Evolutionary conservation across 176 grass and related monocot species (phyloP), one percentile per base, ranked within the genome.

Genomic region (Rhynchospora tenuis): DNA sequence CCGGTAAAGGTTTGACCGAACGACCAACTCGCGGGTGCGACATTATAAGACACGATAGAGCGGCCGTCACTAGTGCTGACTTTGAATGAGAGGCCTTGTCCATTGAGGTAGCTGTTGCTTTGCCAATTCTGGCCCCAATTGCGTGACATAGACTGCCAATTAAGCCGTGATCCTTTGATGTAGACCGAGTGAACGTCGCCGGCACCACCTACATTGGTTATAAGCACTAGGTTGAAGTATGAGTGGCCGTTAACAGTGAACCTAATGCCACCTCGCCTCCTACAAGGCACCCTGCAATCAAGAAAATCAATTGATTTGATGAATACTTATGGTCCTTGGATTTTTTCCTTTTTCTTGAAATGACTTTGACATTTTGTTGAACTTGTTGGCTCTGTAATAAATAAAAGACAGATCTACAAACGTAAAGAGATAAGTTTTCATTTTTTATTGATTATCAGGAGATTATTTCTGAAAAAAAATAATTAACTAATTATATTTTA

Each of bases 101-200:
- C 80, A 59, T 93, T 80, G 52, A 97, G 89, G 51, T 82, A 85
- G 78, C 62, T 80, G 63, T 81, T 87, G 85, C 90, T 93, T 84
- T 97, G 93, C 93, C 93, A 97, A 78, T 97, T 97, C 85, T 93
- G 88, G 2, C 93, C 91, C 93, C 91, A 97, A 79, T 97, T 97
- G 43, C 85, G 29, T 1, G 91, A 84, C 93, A 91, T 97, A 27
- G 83, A 27, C 63, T 80, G 74, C 93, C 93, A 97, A 71, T 84
- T 72, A 28, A 85, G 59, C 59, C 88, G 59, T 5, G 78, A 84
- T 12, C 90, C 88, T 72, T 84, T 88, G 61, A 97, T 87, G 16
- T 78, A 85, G 63, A 91, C 91, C 0, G 93, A 80, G 58, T 87
- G 85, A 80, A 97, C 87, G 57, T 91, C 89, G 4, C 91, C 91